Conservation (phyloP, 805 yeast genomes). For the Metschnikowia reukaufii region DNA sequence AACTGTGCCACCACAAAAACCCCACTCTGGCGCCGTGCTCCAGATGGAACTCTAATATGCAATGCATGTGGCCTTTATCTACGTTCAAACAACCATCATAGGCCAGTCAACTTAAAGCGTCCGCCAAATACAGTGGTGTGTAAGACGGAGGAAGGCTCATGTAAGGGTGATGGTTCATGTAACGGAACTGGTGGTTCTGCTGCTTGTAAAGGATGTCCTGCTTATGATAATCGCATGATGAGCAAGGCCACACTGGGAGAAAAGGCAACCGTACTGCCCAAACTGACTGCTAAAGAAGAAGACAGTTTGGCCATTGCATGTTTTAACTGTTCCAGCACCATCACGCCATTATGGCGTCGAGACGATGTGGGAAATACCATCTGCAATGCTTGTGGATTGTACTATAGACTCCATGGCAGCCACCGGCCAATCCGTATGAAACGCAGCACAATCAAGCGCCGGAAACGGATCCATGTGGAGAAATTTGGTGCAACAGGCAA, state of each 20-base stretch:
- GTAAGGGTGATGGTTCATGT: constrained; percentile 77
- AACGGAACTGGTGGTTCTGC: constrained; percentile 85
- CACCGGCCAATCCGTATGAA: constrained; percentile 79
- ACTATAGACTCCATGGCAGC: constrained; percentile 69
- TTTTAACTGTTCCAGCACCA: constrained; percentile 79
- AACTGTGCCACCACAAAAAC: constrained; percentile 58
- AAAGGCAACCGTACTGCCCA: constrained; percentile 12
- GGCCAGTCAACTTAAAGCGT: constrained; percentile 66
- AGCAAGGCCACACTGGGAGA: constrained; percentile 13
- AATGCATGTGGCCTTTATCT: constrained; percentile 62
- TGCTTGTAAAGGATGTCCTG: constrained; percentile 83
- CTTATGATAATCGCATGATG: constrained; percentile 67
- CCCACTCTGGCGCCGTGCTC: constrained; percentile 59
- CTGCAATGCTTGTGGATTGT: constrained; percentile 86
- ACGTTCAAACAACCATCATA: constrained; percentile 57
- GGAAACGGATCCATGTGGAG: constrained; percentile 48
- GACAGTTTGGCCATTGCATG: constrained; percentile 69
- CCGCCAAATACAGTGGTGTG: constrained; percentile 52
- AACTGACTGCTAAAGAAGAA: constrained; percentile 18
- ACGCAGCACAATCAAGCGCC: constrained; percentile 67
- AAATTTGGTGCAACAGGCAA: constrained; percentile 2
- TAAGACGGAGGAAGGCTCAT: constrained; percentile 52
- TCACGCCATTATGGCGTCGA: constrained; percentile 85
- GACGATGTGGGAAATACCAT: constrained; percentile 80
- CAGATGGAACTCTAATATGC: constrained; percentile 55